Conservation (phyloP, 148 eudicot species). For the Fagopyrum esculentum region DNA sequence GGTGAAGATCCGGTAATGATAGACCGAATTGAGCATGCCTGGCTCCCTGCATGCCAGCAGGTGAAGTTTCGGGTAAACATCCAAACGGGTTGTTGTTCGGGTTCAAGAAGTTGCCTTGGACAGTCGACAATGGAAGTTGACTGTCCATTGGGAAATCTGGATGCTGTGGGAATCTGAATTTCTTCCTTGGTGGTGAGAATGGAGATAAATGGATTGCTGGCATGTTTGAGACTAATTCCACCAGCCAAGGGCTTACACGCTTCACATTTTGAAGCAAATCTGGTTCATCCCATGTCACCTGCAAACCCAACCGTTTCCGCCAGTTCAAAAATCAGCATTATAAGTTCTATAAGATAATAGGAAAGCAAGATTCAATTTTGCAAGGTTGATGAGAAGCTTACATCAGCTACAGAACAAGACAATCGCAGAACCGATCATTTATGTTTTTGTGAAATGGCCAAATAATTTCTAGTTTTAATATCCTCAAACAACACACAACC, state of each 20-base stretch:
- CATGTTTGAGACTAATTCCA: conserved; percentile 82
- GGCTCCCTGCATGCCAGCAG: conserved; percentile 99
- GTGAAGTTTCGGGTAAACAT: conserved; percentile 51
- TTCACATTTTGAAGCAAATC: conserved; percentile 94
- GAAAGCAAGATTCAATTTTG: neutral
- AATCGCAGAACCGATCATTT: neutral
- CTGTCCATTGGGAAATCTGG: conserved; percentile 60
- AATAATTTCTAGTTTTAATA: neutral
- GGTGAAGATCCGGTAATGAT: conserved; percentile 60
- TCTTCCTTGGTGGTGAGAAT: conserved; percentile 83
- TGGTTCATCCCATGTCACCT: conserved; percentile 97
- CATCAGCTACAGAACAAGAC: neutral
- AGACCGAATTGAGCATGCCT: conserved; percentile 91
- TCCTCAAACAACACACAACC: neutral
- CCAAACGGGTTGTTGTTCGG: conserved; percentile 43
- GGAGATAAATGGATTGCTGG: conserved; percentile 77
- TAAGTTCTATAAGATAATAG: neutral
- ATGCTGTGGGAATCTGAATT: conserved; percentile 58
- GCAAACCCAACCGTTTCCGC: conserved; percentile 12
- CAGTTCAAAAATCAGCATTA: neutral
- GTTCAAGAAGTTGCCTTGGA: conserved; percentile 43
- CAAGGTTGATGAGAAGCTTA: neutral
- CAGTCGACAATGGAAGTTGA: conserved; percentile 50
- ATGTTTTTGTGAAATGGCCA: neutral
- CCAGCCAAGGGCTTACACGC: conserved; percentile 94